Evolutionary conservation across 2,329 filamentous ascomycete species (phyloP).

Genomic region (Sporothrix phasma): DNA sequence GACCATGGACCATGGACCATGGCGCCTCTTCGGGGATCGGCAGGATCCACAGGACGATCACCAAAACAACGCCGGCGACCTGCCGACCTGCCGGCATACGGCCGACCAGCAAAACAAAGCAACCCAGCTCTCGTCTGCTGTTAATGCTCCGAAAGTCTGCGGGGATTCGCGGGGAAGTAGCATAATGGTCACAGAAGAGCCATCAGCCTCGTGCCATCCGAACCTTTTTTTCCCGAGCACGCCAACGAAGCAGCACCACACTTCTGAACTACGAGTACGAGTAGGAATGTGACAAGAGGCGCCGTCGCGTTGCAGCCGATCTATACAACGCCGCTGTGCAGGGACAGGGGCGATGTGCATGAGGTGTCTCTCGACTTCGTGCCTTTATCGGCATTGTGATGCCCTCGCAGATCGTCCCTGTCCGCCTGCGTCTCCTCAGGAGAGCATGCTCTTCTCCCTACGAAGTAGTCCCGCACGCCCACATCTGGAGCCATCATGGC

Average conservation of each 20-base stretch:
- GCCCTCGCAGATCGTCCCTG: background rate
- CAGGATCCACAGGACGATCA: background rate
- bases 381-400: background rate
- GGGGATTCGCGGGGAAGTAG: background rate
- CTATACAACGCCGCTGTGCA: background rate
- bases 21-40: background rate
- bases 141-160: too few species aligned
- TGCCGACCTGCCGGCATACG: too few species aligned
- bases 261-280: conserved; percentile 11
- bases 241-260: background rate
- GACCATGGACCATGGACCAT: too few species aligned
- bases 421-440: background rate
- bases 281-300: conserved; percentile 14
- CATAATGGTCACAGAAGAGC: background rate
- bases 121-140: too few species aligned
- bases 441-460: background rate
- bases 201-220: background rate
- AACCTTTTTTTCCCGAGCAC: background rate
- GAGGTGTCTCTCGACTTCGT: background rate
- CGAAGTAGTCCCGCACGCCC: background rate
- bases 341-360: background rate
- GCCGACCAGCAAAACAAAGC: background rate
- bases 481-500: background rate
- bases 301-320: background rate
- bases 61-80: background rate